These are phyloP conservation scores for Monilinia vaccinii-corymbosi DNA, from an alignment of 2,329 filamentous ascomycete species.

Conservation along the genomic window DNA sequence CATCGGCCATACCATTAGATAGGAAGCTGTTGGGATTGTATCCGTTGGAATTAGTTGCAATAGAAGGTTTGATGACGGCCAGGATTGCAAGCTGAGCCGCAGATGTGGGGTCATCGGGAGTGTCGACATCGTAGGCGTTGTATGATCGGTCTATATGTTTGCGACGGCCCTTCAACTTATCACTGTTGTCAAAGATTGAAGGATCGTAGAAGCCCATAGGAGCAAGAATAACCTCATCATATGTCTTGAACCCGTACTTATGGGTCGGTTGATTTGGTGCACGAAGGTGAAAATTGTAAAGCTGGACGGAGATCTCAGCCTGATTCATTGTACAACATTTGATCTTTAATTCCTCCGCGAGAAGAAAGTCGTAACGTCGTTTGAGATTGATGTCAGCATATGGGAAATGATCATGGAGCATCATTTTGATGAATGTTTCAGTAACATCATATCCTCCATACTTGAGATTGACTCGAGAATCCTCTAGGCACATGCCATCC, in stretches of 20 bases:
- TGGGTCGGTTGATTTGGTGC: constrained; percentile 80
- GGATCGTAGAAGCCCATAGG: constrained; percentile 94
- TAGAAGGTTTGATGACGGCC: constrained; percentile 49
- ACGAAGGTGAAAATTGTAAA: constrained; percentile 83
- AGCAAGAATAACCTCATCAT: constrained; percentile 91
- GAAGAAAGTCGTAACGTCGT: constrained; percentile 80
- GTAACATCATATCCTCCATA: constrained; percentile 90
- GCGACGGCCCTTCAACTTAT: constrained; percentile 70
- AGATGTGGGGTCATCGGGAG: constrained; percentile 81
- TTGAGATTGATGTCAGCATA: constrained; percentile 90
- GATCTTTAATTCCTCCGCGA: constrained; percentile 92
- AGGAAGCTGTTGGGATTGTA: constrained; percentile 29
- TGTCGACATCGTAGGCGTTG: constrained; percentile 83
- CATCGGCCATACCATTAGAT: constrained; percentile 29
- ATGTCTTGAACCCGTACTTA: constrained; percentile 94
- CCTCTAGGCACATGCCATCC: constrained; percentile 88
- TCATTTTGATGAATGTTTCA: constrained; percentile 93
- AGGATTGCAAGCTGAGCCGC: constrained; percentile 67
- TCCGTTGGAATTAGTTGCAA: constrained; percentile 38
- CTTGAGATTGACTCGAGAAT: constrained; percentile 91
- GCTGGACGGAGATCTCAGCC: constrained; percentile 77
- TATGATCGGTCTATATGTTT: constrained; percentile 80
- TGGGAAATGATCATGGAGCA: constrained; percentile 92
- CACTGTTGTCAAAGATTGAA: constrained; percentile 70
- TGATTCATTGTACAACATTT: constrained; percentile 90